Evolutionary conservation across 225 moss, liverwort and hornwort genomes (phyloP).

Genomic region (Sphagnum contortum): DNA sequence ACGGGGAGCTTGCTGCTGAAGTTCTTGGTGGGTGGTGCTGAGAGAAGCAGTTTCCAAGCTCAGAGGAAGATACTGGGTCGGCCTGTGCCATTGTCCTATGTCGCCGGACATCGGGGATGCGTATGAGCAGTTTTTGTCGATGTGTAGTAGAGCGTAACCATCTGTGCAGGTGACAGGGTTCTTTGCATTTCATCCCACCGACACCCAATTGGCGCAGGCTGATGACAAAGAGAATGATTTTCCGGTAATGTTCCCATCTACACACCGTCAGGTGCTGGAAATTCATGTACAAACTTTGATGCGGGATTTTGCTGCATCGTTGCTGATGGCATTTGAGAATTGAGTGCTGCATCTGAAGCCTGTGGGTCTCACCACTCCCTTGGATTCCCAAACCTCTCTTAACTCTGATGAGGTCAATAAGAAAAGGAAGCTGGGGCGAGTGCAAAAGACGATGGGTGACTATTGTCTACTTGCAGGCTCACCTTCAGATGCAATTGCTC

Average conservation of each 20-base stretch:
- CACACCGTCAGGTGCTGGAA: constrained; percentile 72
- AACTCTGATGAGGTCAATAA: constrained; percentile 87
- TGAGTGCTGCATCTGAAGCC: constrained; percentile 49
- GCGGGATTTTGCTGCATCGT: constrained; percentile 90
- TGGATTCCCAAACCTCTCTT: constrained; percentile 71
- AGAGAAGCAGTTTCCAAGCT: constrained; percentile 78
- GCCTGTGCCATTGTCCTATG: constrained; percentile 81
- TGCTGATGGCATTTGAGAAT: constrained; percentile 53
- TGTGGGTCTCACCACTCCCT: constrained; percentile 53
- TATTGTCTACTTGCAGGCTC: constrained; percentile 97
- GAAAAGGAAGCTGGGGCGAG: constrained; percentile 84
- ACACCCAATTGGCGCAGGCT: constrained; percentile 64
- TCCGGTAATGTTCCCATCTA: constrained; percentile 74
- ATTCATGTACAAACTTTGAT: constrained; percentile 87
- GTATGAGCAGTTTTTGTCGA: constrained; percentile 77
- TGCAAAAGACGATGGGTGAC: constrained; percentile 95
- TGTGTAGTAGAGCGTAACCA: constrained; percentile 83
- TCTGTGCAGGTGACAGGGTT: constrained; percentile 85
- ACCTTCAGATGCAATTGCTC: constrained; percentile 74
- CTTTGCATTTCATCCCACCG: constrained; percentile 84
- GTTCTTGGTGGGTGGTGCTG: constrained; percentile 84
- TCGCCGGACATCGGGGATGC: constrained; percentile 67
- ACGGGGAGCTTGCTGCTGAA: constrained; percentile 67
- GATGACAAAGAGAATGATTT: constrained; percentile 75
- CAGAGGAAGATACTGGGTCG: constrained; percentile 77